Evolutionary conservation across 257 asterid species (phyloP).

Genomic region (Ligustrum vulgare): DNA sequence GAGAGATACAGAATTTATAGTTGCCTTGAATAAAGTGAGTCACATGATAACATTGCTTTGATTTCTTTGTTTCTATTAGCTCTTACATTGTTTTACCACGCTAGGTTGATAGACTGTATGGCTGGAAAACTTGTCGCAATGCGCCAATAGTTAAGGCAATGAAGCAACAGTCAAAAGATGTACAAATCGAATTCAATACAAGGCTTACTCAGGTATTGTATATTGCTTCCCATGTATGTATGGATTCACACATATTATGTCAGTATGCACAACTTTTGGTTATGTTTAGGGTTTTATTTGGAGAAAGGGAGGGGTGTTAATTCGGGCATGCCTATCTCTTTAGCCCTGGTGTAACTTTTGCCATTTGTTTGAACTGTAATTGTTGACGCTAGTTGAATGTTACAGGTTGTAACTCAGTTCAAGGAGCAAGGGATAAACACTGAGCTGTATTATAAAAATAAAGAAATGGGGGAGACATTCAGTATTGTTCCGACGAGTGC

Average conservation of each 20-base stretch:
- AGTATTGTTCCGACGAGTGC: conserved; percentile 98
- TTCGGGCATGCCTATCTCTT: conserved; percentile 7
- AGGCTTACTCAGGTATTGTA: conserved; percentile 67
- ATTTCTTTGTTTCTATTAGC: conserved; percentile 1
- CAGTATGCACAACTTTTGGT: neutral
- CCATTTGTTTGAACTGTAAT: conserved; percentile 16
- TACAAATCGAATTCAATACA: conserved; percentile 60
- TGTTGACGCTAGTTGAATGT: conserved; percentile 23
- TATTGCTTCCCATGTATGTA: neutral
- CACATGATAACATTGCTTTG: conserved; percentile 8
- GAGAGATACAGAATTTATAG: conserved; percentile 87
- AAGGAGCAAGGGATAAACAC: conserved; percentile 94
- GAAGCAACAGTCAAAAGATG: conserved; percentile 78
- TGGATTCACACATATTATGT: neutral
- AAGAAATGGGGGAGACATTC: conserved; percentile 81
- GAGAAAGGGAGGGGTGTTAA: neutral
- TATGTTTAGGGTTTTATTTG: neutral
- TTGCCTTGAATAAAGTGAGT: conserved; percentile 93
- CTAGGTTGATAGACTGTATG: conserved; percentile 89
- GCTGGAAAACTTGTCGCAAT: conserved; percentile 76
- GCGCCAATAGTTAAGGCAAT: conserved; percentile 82
- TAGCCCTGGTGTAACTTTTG: conserved; percentile 11
- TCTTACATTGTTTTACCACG: conserved; percentile 15
- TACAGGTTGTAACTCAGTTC: conserved; percentile 72
- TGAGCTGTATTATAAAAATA: conserved; percentile 85